Evolutionary conservation across 1,284 basidiomycete species (phyloP).

Genomic region (Cryptococcus sp.): DNA sequence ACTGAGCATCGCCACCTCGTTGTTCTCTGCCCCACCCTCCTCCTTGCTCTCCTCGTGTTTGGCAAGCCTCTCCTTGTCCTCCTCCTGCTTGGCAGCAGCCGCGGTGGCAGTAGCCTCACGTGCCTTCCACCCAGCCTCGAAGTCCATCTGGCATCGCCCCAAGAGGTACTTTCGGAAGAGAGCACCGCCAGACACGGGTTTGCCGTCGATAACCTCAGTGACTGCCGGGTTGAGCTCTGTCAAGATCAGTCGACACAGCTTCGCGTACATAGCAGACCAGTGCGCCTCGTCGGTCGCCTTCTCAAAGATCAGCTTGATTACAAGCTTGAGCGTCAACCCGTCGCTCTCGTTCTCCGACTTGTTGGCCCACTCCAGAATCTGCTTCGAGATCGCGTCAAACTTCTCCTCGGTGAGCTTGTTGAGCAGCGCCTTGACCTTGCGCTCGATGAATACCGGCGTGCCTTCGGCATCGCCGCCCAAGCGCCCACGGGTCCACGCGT

Average conservation of each 20-base stretch:
- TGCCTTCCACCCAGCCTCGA: slow-evolving; percentile 74
- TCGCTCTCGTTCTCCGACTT: slow-evolving; percentile 88
- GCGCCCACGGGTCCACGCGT: slow-evolving; percentile 68
- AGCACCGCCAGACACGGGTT: slow-evolving; percentile 79
- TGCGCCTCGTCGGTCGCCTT: slow-evolving; percentile 94
- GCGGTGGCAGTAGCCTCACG: slow-evolving; percentile 56
- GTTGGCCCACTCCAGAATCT: slow-evolving; percentile 93
- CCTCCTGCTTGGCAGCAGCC: slow-evolving; percentile 56
- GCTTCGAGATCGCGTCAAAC: slow-evolving; percentile 90
- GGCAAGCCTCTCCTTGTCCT: slow-evolving; percentile 57
- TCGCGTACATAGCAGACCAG: slow-evolving; percentile 96
- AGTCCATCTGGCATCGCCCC: slow-evolving; percentile 91
- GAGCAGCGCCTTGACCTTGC: slow-evolving; percentile 88
- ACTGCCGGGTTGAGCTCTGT: slow-evolving; percentile 81
- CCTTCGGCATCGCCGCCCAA: slow-evolving; percentile 56
- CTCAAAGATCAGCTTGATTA: slow-evolving; percentile 93
- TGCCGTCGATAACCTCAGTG: slow-evolving; percentile 82
- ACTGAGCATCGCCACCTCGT: slow-evolving; percentile 71
- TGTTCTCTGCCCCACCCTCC: slow-evolving; percentile 41
- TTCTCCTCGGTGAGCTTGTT: slow-evolving; percentile 98
- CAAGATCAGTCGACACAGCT: slow-evolving; percentile 90
- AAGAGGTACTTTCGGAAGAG: slow-evolving; percentile 86
- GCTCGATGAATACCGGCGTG: slow-evolving; percentile 78
- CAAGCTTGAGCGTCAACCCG: slow-evolving; percentile 88
- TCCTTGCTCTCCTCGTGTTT: slow-evolving; percentile 44